Percentiles rank a stretch among this genome's conserved stretches.
These are phyloP conservation scores for Phalaenopsis equestris DNA, from an alignment of 106 monocot species.

Conservation along the genomic window DNA sequence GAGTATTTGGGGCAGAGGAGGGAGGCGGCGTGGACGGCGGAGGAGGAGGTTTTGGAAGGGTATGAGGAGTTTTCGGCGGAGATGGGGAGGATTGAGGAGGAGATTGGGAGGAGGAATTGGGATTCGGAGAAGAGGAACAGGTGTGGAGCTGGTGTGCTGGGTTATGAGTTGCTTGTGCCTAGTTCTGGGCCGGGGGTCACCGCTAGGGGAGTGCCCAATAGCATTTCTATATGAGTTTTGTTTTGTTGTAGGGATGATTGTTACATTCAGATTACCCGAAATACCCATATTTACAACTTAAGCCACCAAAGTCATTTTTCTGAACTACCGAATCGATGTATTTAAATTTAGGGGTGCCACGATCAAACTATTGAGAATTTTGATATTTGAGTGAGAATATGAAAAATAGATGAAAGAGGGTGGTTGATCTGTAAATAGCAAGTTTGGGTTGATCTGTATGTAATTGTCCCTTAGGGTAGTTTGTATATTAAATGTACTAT, in stretches of 20 bases:
- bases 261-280: too few species aligned
- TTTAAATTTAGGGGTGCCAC: too few species aligned
- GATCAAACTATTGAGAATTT: too few species aligned
- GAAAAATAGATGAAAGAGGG: too few species aligned
- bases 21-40: conserved; percentile 27
- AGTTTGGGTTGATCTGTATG: too few species aligned
- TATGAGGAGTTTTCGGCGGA: conserved; percentile 43
- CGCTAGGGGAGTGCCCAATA: conserved; percentile 82
- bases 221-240: conserved; percentile 56
- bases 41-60: conserved; percentile 24
- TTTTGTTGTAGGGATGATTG: neutral
- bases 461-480: too few species aligned
- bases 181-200: conserved; percentile 73
- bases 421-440: too few species aligned
- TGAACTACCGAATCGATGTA: too few species aligned
- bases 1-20: conserved; percentile 69
- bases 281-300: too few species aligned
- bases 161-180: conserved; percentile 70
- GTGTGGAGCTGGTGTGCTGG: conserved; percentile 75
- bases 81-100: conserved; percentile 49
- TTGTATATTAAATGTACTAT: too few species aligned
- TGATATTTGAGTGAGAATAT: too few species aligned
- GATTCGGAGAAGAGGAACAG: conserved; percentile 50
- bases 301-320: too few species aligned
- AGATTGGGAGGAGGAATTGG: conserved; percentile 49